phyloP scores from a whole-genome alignment of 352 stramenopile genomes.

The Globisporangium paroecandrum region DNA sequence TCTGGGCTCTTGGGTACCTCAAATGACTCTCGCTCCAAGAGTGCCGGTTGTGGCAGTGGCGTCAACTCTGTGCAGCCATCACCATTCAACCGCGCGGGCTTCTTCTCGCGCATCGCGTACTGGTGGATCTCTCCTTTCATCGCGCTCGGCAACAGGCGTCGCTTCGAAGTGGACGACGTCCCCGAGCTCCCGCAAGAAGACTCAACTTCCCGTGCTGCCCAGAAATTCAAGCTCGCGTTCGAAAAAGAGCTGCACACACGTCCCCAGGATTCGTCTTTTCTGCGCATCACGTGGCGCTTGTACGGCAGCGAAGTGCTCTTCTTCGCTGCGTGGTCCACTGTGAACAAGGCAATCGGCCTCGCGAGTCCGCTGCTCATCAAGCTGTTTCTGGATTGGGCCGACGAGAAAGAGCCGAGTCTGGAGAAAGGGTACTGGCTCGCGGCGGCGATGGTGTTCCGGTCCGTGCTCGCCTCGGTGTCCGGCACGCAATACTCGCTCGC shows the following conservation, averaged over 20 bases:
- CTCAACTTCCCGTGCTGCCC: conserved; percentile 39
- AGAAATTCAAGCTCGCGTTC: conserved; percentile 40
- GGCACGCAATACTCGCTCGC: conserved; percentile 76
- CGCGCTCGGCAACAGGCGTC: conserved; percentile 34
- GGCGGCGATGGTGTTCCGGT: conserved; percentile 43
- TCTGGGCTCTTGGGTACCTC: neutral
- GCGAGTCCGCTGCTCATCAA: conserved; percentile 75
- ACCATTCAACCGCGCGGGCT: conserved; percentile 50
- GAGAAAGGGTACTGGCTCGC: conserved; percentile 57
- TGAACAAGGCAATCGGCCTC: conserved; percentile 71
- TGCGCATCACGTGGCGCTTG: conserved; percentile 46
- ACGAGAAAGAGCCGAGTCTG: conserved; percentile 31
- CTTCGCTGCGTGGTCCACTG: conserved; percentile 66
- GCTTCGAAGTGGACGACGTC: conserved; percentile 61
- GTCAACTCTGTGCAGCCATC: conserved; percentile 12
- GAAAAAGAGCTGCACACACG: conserved; percentile 27
- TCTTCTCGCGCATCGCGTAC: conserved; percentile 63
- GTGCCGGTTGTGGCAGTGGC: no score
- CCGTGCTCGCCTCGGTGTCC: conserved; percentile 56
- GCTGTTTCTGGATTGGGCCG: conserved; percentile 75
- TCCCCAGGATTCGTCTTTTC: conserved; percentile 31
- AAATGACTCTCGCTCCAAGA: neutral
- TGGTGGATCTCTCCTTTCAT: conserved; percentile 71
- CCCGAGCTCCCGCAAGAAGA: conserved; percentile 50
- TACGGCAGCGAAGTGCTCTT: conserved; percentile 54